phyloP scores from a whole-genome alignment of 768 basidiomycete species.

The Scleroderma bovista region DNA sequence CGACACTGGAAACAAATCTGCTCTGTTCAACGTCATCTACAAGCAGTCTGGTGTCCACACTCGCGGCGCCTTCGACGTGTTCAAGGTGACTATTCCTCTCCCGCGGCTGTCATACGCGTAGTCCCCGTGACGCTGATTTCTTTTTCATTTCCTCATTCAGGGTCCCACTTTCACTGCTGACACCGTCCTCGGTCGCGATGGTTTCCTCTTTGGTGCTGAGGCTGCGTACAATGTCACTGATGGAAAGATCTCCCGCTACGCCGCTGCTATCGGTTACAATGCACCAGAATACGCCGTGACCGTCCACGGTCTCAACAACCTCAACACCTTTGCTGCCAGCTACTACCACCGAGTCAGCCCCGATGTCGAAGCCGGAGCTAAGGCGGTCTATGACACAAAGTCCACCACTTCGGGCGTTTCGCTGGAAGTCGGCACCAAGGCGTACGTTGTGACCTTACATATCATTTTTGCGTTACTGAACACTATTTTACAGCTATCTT shows the following conservation, averaged over 20 bases:
- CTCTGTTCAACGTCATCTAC: slow-evolving; percentile 79
- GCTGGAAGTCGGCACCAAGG: slow-evolving; percentile 94
- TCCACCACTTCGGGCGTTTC: slow-evolving; percentile 78
- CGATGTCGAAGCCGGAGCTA: slow-evolving; percentile 93
- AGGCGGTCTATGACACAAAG: slow-evolving; percentile 95
- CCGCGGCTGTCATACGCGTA: neutral
- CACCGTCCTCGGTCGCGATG: slow-evolving; percentile 91
- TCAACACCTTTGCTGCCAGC: slow-evolving; percentile 88
- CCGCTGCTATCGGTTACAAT: slow-evolving; percentile 89
- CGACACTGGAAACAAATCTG: slow-evolving; percentile 81
- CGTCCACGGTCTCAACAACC: slow-evolving; percentile 90
- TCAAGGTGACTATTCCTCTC: slow-evolving; percentile 61
- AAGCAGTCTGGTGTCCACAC: slow-evolving; percentile 96
- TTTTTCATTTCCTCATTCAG: slow-evolving; percentile 37
- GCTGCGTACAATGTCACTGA: slow-evolving; percentile 95
- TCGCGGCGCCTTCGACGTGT: slow-evolving; percentile 83
- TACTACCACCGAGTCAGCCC: slow-evolving; percentile 96
- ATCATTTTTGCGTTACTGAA: neutral
- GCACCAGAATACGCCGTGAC: slow-evolving; percentile 95
- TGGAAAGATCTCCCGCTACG: slow-evolving; percentile 88
- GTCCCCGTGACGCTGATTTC: neutral
- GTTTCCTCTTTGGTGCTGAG: slow-evolving; percentile 95
- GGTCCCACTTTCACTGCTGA: slow-evolving; percentile 98
- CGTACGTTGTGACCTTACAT: slow-evolving; percentile 44
- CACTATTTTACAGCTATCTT: slow-evolving; percentile 49